Base-by-base conservation (phyloP, 2,329 filamentous ascomycete genomes). In the Corynespora cassiicola region DNA sequence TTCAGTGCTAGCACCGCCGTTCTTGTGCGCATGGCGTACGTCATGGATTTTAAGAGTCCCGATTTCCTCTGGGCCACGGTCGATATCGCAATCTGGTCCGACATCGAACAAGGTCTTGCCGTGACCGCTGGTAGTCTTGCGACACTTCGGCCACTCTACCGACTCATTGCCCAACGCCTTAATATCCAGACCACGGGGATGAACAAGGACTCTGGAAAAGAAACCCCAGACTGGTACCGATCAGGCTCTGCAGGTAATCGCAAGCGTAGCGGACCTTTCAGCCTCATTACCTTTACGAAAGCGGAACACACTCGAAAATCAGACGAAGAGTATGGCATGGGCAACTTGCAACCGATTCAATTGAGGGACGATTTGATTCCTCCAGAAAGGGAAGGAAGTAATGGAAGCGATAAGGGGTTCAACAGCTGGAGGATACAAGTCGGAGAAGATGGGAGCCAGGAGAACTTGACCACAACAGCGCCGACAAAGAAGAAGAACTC, bases 31-130 rank as follows among this genome's bases (percentile, higher is more conserved):
- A 62, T 65, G 46, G 57, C 54, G 6, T 68, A 56, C 34, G 55
- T 68, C 24, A 58, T 58, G 54, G 54, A 68, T n/a, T 68, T 68
- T 38, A 54, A 46, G 23, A 47, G 57, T 19, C 42, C 50, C 9
- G 64, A 68, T 29, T 68, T 68, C 42, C 61, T 68, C 14, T 68
- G 48, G 42, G 61, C 56, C 12, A 68, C 65, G 6, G 39, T 65
- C 21, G 60, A 68, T 29, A 65, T 68, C 14, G 64, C 65, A 6
- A 66, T 68, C 27, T 68, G 65, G 65, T 61, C 56, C 31, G 58
- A 64, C 35, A 56, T 57, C n/a, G 65, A 68, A 37, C 61, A 65
- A 53, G 65, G 62, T 19, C 59, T 68, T 6, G 65, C 58, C 33
- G 65, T 68, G 25, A 65, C 64, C 4, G 64, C 65, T 10, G 64